Evolutionary conservation across 2,329 filamentous ascomycete genomes (phyloP).

Genomic region (Talaromyces sp.): DNA sequence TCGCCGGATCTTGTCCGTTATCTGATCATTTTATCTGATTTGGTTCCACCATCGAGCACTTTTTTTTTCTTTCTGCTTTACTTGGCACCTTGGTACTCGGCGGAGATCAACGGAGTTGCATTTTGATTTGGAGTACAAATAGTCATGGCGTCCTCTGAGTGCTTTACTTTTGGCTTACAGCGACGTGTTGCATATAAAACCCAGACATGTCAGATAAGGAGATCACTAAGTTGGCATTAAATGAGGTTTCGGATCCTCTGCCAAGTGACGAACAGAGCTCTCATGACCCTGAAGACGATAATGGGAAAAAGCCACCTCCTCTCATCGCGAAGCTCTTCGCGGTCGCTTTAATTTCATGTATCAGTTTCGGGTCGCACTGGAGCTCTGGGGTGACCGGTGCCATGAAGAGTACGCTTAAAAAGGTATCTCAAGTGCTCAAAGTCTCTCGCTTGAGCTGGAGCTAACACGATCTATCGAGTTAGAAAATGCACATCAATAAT

Average conservation of each 20-base stretch:
- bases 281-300: conserved; percentile 1
- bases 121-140: neutral
- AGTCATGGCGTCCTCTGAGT: neutral
- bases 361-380: conserved; percentile 64
- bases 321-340: conserved; percentile 45
- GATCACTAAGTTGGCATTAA: conserved; percentile 10
- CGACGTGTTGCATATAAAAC: neutral
- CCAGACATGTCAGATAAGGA: conserved; percentile 6
- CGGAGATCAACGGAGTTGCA: neutral
- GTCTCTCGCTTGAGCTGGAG: too few species aligned
- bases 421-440: conserved; percentile 34
- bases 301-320: conserved; percentile 28
- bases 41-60: neutral
- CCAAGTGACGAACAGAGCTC: neutral
- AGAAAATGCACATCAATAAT: conserved; percentile 61
- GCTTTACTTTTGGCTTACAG: neutral
- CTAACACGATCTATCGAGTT: neutral
- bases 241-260: conserved; percentile 3
- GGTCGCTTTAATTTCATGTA: conserved; percentile 48
- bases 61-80: neutral
- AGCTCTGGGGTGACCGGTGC: conserved; percentile 63
- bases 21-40: neutral
- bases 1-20: neutral
- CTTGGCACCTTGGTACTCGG: neutral
- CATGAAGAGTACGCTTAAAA: conserved; percentile 64